Evolutionary conservation across 1,284 basidiomycete species (phyloP), one percentile per base, ranked within the genome.

Genomic region (Puccinia horiana): DNA sequence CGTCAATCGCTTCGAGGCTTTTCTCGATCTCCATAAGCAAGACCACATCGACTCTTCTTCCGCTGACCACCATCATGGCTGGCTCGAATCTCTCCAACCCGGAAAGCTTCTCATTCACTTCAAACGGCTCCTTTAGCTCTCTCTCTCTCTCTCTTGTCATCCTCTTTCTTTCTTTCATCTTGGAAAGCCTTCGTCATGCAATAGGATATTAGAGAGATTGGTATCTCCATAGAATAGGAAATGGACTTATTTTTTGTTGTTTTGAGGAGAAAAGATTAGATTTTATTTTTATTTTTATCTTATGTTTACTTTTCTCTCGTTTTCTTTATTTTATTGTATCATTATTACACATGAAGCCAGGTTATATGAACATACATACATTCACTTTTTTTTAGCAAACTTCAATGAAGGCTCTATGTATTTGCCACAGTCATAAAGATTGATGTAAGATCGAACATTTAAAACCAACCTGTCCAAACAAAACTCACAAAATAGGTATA

Each of bases 101-200:
- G 69, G 69, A 40, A 47, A 44, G 44, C 47, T 70, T 18, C 29
- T 70, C n/a, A 42, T 70, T 29, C 69, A 70, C 26, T 70, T 70
- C 69, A 70, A 70, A 35, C 69, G 69, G 12, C 40, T 70, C 44
- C 20, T 70, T 18, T 70, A 35, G 32, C 16, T 5, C 23, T 29
- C 44, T 23, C 44, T 29, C 44, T 44, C 69, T 42, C 29, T 32
- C 42, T 44, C 40, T 69, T 47, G 44, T 8, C 44, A 47, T 44
- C 16, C 44, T 6, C 32, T 40, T 32, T 44, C 65, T n/a, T 47
- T 69, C 18, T 9, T 69, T n/a, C 63, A 2, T 40, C n/a, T 37
- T 67, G 14, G 49, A 20, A 18, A 14, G 3, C 16, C 16, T 52
- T 23, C 49, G 16, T 18, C 49, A 14, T 52, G 8, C 4, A 52